Evolutionary conservation across 208 protist species (phyloP).

Genomic region (Naegleria fowleri): DNA sequence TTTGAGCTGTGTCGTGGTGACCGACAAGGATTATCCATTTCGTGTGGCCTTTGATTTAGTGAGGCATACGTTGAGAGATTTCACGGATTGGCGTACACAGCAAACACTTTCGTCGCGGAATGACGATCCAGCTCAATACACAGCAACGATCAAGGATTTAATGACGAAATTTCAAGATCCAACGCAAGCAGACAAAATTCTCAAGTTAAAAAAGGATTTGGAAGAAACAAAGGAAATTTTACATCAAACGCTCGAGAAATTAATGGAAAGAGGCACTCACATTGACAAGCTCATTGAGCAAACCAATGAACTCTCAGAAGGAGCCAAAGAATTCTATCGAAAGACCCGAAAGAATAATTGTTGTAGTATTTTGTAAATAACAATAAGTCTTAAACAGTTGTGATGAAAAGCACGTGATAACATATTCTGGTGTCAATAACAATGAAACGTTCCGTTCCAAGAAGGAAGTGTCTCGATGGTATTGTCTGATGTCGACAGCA

Average conservation of each 20-base stretch:
- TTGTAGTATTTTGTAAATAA: conserved; percentile 19
- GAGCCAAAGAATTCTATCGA: background rate
- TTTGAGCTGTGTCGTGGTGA: background rate
- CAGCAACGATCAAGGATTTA: background rate
- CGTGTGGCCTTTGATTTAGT: conserved; percentile 31
- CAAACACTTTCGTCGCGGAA: background rate
- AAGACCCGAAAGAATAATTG: background rate
- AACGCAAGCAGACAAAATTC: conserved; percentile 34
- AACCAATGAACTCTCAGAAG: background rate
- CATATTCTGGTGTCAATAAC: too few species aligned
- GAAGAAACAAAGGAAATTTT: conserved; percentile 39
- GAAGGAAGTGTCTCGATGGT: too few species aligned
- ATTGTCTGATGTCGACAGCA: too few species aligned
- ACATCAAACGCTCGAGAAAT: conserved; percentile 29
- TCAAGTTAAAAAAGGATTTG: conserved; percentile 33
- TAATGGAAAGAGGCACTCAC: conserved; percentile 35
- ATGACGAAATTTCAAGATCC: conserved; percentile 34
- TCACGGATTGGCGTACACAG: background rate
- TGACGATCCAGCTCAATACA: background rate
- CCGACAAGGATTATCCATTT: conserved; percentile 30
- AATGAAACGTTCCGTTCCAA: too few species aligned
- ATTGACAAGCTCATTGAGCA: conserved; percentile 35
- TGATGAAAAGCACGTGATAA: too few species aligned
- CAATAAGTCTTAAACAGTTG: too few species aligned
- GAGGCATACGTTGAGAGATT: conserved; percentile 3